Percentiles rank a stretch among this genome's conserved stretches.
phyloP scores from a whole-genome alignment of 495 filamentous ascomycete species.

The Rusavskia elegans region DNA sequence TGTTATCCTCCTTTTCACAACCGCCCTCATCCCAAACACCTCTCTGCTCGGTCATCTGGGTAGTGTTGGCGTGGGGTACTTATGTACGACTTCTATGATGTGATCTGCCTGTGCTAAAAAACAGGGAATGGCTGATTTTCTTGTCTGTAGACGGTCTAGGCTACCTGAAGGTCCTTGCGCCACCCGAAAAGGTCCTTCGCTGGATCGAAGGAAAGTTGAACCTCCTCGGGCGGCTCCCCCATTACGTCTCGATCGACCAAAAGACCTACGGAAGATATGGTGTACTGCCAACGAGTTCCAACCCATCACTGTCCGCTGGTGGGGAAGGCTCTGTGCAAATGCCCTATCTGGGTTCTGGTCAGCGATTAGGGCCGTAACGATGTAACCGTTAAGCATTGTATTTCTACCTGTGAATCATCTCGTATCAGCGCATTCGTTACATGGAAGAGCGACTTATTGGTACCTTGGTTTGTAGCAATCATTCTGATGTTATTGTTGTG shows the following conservation, averaged over 20 bases:
- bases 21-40: slow-evolving; percentile 60
- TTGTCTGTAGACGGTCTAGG: slow-evolving; percentile 50
- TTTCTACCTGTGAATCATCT: no score
- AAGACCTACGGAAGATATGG: slow-evolving; percentile 94
- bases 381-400: not conserved
- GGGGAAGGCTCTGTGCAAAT: slow-evolving; percentile 34
- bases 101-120: not conserved
- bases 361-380: slow-evolving; percentile 47
- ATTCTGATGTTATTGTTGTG: no score
- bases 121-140: not conserved
- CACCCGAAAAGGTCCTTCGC: slow-evolving; percentile 63
- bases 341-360: slow-evolving; percentile 40
- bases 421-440: no score
- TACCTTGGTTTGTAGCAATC: no score
- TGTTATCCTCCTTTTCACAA: slow-evolving; percentile 48
- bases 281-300: slow-evolving; percentile 51
- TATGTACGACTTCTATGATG: slow-evolving; percentile 40
- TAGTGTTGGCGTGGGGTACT: slow-evolving; percentile 66
- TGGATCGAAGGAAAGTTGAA: slow-evolving; percentile 79
- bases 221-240: slow-evolving; percentile 61
- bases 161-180: slow-evolving; percentile 70
- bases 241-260: slow-evolving; percentile 85
- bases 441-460: no score
- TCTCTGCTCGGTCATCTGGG: slow-evolving; percentile 78
- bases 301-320: slow-evolving; percentile 12